Evolutionary conservation across 2,329 filamentous ascomycete genomes (phyloP), one percentile per base, ranked within the genome.

Genomic region (Penicillium hordei): DNA sequence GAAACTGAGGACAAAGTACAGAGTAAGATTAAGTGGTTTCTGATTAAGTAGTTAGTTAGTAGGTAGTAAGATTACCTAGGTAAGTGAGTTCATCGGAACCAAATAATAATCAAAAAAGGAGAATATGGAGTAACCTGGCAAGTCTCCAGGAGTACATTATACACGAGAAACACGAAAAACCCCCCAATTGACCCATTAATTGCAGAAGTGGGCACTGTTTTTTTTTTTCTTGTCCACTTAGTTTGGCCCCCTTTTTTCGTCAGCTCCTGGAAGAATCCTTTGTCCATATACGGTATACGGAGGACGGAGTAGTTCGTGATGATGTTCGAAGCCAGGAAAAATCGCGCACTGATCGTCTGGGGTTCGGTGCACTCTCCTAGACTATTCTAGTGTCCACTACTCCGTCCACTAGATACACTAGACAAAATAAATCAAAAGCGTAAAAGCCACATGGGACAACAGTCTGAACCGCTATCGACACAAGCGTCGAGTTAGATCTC

Each of bases 331-430:
- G 43, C 27, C 21, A 40, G 25, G 23, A 40, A 48, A 48, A 39
- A 39, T 40, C 21, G 39, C 31, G 53, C 53, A 51, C 40, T 50
- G 53, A 52, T 55, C 53, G 21, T 52, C 31, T 51, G 19, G 39
- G 6, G 46, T 12, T 38, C 29, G 23, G n/a, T 43, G 53, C 38
- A 10, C 31, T 19, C 13, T 9, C 10, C 13, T 21, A 25, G 19
- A 17, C 29, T 43, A 19, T n/a, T 4, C 29, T 23, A 31, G 25
- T n/a, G 21, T 19, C 48, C 48, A 39, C 48, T 39, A 4, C 31
- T 33, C 29, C 29, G 29, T 33, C 1, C 15, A 31, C 27, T 27
- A 27, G 12, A 5, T 33, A 2, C 15, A 31, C 27, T 27, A 27
- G 12, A 5, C 5, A 25, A 19, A 27, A 36, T 17, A 15, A 36